Evolutionary conservation across 495 filamentous ascomycete genomes (phyloP), one percentile per base, ranked within the genome.

Genomic region (Usnea hakonensis): DNA sequence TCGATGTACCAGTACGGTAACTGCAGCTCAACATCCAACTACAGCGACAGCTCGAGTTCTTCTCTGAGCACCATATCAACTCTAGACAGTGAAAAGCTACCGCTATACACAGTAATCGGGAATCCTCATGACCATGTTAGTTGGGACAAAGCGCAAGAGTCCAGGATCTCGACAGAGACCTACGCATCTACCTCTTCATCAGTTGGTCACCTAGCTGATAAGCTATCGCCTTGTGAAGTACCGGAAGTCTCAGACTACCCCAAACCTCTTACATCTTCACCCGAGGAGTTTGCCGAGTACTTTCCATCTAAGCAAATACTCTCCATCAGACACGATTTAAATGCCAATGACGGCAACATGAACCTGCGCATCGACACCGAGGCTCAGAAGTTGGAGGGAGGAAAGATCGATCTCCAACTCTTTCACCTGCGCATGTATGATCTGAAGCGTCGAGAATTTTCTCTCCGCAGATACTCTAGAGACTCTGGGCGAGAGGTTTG

Each of bases 361-460:
- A 96, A 97, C 71, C 80, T 98, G 58, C 86, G 92, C 46, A 81
- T 98, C 55, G 91, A 97, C 71, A 91, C 91, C 19, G 78, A 87
- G 59, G 82, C 90, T 44, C 75, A 77, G 38, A 76, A 74, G 8
- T 67, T 76, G n/a, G 79, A 80, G 16, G 85, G 83, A 57, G 76
- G 75, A 43, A 80, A 75, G 68, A 83, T 83, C 65, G 83, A 86
- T 55, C 82, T 95, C 43, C 94, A 89, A 50, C 85, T 98, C 46
- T 97, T 97, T 74, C 91, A 98, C 74, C 79, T 97, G 46, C 88
- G 92, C 64, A 96, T 98, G 92, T 87, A 96, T 69, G 93, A 97
- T 73, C 76, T 98, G 67, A 85, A 85, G 69, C 82, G 84, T 64
- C 84, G 94, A 35, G 87, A 95, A 65, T 96, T 95, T 74, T 96